phyloP scores from a whole-genome alignment of 192 early-diverging fungal species.

The Mortierella hygrophila region DNA sequence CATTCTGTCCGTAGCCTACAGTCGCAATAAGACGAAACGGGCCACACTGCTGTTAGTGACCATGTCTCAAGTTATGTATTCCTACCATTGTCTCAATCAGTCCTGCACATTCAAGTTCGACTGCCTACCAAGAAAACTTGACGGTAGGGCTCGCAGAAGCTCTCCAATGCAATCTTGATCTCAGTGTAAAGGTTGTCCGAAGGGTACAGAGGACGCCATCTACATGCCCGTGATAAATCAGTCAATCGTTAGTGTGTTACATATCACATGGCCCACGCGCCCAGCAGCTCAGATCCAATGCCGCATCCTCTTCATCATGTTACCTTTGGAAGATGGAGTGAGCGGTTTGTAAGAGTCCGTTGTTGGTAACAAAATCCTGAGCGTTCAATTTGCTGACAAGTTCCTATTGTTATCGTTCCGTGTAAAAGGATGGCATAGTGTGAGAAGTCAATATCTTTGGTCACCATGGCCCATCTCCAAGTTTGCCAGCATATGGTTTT shows the following conservation, averaged over 20 bases:
- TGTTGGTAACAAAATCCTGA: slow-evolving; percentile 86
- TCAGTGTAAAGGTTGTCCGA: slow-evolving; percentile 85
- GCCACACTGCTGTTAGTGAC: neutral
- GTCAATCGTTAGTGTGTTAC: neutral
- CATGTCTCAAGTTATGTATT: neutral
- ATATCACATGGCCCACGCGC: neutral
- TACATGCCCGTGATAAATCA: slow-evolving; percentile 29
- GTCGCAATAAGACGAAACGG: neutral
- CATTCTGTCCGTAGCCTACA: slow-evolving; percentile 80
- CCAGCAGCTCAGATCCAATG: neutral
- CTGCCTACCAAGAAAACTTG: slow-evolving; percentile 81
- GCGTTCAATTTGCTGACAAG: slow-evolving; percentile 82
- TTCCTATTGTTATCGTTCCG: slow-evolving; percentile 53
- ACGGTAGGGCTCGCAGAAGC: slow-evolving; percentile 87
- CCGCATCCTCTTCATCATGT: neutral
- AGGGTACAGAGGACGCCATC: slow-evolving; percentile 89
- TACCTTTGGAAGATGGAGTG: slow-evolving; percentile 95
- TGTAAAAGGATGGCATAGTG: neutral
- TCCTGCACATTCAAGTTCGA: neutral
- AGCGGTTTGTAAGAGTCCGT: slow-evolving; percentile 92
- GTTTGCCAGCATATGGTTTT: neutral
- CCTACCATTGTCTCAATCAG: neutral
- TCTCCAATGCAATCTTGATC: slow-evolving; percentile 92
- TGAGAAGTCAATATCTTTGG: neutral
- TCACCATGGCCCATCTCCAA: neutral